A percentile compares a stretch with the other conserved stretches of the same genome.
Evolutionary conservation across 2,329 filamentous ascomycete genomes (phyloP).

Genomic region (Penicillium vulpinum): DNA sequence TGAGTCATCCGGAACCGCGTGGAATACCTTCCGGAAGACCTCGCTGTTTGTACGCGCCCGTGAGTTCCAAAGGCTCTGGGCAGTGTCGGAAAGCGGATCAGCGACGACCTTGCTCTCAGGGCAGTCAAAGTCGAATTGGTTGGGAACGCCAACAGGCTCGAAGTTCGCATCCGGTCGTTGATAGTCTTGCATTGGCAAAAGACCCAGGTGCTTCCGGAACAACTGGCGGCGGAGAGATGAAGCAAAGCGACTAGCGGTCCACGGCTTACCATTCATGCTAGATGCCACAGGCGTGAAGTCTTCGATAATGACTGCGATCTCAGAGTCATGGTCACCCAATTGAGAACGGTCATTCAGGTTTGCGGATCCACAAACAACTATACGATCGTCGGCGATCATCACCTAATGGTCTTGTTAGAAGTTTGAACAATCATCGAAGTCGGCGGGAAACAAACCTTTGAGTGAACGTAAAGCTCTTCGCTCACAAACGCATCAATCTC

Average conservation of each 20-base stretch:
- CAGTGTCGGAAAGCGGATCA: conserved; percentile 59
- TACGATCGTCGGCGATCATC: conserved; percentile 81
- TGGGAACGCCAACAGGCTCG: conserved; percentile 58
- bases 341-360: conserved; percentile 93
- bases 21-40: conserved; percentile 62
- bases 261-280: conserved; percentile 76
- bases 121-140: conserved; percentile 55
- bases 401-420: conserved; percentile 37
- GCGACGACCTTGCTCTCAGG: conserved; percentile 53
- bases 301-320: conserved; percentile 86
- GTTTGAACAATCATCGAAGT: background rate
- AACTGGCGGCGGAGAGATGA: conserved; percentile 77
- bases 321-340: conserved; percentile 84
- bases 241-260: conserved; percentile 77
- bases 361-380: conserved; percentile 80
- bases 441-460: conserved; percentile 42
- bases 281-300: conserved; percentile 71
- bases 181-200: conserved; percentile 71
- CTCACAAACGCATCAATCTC: conserved; percentile 64
- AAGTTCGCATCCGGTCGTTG: conserved; percentile 60
- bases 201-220: conserved; percentile 87
- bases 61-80: conserved; percentile 59
- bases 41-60: conserved; percentile 61
- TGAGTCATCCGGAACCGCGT: conserved; percentile 60
- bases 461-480: conserved; percentile 63